Percentiles rank a stretch among this genome's conserved stretches.
Conservation (phyloP, 768 basidiomycete genomes). For the Kwoniella dejecticola region DNA sequence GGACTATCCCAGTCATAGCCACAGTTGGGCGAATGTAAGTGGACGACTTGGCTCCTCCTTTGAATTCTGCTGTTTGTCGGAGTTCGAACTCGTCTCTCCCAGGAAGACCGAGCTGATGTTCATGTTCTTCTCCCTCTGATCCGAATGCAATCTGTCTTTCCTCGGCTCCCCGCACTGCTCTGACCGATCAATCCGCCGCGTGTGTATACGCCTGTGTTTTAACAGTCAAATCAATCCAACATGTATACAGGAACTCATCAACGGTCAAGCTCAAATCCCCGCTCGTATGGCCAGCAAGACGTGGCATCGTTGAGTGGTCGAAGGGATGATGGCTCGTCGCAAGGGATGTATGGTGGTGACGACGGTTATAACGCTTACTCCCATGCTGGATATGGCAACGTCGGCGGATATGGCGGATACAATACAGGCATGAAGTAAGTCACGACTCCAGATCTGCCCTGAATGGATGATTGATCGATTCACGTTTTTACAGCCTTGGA, state of each 20-base stretch:
- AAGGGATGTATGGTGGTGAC: conserved; percentile 13
- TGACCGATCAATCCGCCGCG: background rate
- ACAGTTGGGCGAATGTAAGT: conserved; percentile 22
- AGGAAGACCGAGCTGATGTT: no score
- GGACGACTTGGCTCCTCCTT: background rate
- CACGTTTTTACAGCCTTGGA: conserved; percentile 6
- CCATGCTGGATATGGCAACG: conserved; percentile 21
- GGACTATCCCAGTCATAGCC: conserved; percentile 9
- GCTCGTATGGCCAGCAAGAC: conserved; percentile 12
- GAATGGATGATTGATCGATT: background rate
- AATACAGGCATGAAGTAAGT: conserved; percentile 22
- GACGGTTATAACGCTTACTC: conserved; percentile 14
- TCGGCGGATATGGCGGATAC: conserved; percentile 21
- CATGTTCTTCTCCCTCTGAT: no score
- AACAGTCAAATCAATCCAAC: conserved; percentile 20
- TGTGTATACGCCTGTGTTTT: background rate
- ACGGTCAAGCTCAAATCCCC: conserved; percentile 23
- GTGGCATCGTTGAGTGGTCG: conserved; percentile 5
- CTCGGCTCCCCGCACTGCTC: background rate
- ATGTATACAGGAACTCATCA: conserved; percentile 25
- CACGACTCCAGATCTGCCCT: no score
- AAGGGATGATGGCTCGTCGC: conserved; percentile 13
- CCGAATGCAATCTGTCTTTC: no score
- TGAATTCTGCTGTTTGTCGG: no score
- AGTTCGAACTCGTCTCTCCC: no score